Evolutionary conservation across 2,329 filamentous ascomycete genomes (phyloP), one percentile per base, ranked within the genome.

Genomic region (Pseudocercospora macadamiae): DNA sequence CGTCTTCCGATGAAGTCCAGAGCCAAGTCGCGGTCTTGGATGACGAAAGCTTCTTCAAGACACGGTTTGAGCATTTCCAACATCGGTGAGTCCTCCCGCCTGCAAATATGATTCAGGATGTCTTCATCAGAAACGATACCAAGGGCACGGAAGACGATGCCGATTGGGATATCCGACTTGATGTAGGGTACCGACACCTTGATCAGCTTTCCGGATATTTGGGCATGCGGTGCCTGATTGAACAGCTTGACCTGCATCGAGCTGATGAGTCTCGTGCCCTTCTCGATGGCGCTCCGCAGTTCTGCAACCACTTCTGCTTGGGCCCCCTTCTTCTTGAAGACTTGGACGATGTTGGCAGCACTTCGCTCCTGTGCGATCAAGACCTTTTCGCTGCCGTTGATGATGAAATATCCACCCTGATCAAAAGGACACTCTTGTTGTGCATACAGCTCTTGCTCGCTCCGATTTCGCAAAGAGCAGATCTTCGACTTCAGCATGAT

Each of bases 401-500:
- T 99, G 70, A 99, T 91, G 73, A 99, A 99, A 77, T 99, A 99
- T 66, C 95, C 95, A 67, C 95, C 95, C 72, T 97, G 95, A 71
- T 99, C 95, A 75, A 97, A 99, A 0, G 95, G 95, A 67, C 95
- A 99, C 77, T 99, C 95, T 72, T 96, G 96, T 75, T 96, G 88
- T 47, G 90, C 83, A 74, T 96, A 97, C 1, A 99, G 82, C 51
- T 90, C 89, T 54, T 95, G 88, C 65, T 97, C 93, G 49, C 86
- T 85, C 72, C 96, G 86, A 66, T 89, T 88, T 67, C 89, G 89
- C 66, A 99, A 78, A 65, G 96, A 91, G 76, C 95, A 99, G 68
- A 96, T 95, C 76, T 93, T 91, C 26, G 93, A 97, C 79, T 97
- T 96, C 69, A 99, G 83, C 95, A 99, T 99, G 72, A 97, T 92